phyloP scores from a whole-genome alignment of 2,329 filamentous ascomycete species.

The Sporothrix mexicana region DNA sequence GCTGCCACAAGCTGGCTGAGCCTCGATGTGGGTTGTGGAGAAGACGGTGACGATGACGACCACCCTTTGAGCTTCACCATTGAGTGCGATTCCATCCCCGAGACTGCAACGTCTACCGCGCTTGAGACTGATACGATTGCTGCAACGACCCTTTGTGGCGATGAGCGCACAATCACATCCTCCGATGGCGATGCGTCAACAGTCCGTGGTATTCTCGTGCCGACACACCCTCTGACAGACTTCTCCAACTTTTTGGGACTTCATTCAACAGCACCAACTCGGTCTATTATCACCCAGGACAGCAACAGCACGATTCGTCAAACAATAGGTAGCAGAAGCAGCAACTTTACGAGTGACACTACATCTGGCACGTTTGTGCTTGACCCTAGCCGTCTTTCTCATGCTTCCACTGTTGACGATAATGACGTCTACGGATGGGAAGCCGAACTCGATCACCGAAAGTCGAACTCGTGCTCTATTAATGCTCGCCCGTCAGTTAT shows the following conservation, averaged over 20 bases:
- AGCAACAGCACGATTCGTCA: slow-evolving; percentile 8
- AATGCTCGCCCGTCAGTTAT: neutral
- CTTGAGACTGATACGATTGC: neutral
- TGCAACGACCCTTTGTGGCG: neutral
- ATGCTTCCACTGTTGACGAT: slow-evolving; percentile 38
- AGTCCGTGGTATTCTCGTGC: slow-evolving; percentile 3
- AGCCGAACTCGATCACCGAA: slow-evolving; percentile 51
- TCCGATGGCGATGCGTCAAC: slow-evolving; percentile 34
- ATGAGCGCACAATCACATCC: slow-evolving; percentile 4
- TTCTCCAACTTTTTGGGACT: slow-evolving; percentile 48
- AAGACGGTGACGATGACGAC: neutral
- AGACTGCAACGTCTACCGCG: slow-evolving; percentile 8
- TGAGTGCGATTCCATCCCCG: slow-evolving; percentile 31
- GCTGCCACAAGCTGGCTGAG: slow-evolving; percentile 13
- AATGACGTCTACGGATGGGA: slow-evolving; percentile 62
- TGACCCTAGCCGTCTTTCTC: neutral
- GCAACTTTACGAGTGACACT: slow-evolving; percentile 8
- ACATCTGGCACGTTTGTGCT: neutral
- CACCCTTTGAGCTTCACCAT: slow-evolving; percentile 16
- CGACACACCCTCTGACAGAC: slow-evolving; percentile 41
- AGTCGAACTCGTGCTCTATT: slow-evolving; percentile 25
- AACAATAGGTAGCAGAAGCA: slow-evolving; percentile 5
- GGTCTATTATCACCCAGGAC: slow-evolving; percentile 11
- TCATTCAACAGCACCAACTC: neutral
- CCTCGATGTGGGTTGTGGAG: neutral